These are phyloP conservation scores for Lentinula detonsa DNA, from an alignment of 768 basidiomycete genomes.

Conservation along the genomic window DNA sequence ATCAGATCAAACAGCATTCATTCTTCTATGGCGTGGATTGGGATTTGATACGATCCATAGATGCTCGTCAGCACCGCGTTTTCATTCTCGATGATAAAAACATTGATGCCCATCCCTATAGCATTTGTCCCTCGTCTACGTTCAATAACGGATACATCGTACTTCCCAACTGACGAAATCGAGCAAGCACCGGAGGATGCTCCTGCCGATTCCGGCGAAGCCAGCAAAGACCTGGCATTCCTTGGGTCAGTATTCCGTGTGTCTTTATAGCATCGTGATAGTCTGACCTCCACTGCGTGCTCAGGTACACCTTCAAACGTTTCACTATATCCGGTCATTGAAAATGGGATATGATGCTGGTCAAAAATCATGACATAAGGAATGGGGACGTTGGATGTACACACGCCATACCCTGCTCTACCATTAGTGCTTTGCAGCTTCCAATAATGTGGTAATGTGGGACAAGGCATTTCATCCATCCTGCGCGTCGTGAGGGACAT, in stretches of 20 bases:
- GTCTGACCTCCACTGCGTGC: neutral
- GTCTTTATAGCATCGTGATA: neutral
- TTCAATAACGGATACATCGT: constrained; percentile 95
- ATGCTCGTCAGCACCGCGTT: constrained; percentile 44
- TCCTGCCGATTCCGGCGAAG: constrained; percentile 29
- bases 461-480: too few relatives aligned
- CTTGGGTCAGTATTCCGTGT: constrained; percentile 41
- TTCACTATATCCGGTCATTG: constrained; percentile 38
- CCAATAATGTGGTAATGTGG: too few relatives aligned
- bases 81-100: neutral
- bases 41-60: constrained; percentile 80
- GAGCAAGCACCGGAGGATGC: constrained; percentile 62
- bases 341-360: neutral
- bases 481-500: too few relatives aligned
- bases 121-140: constrained; percentile 92
- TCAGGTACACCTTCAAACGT: constrained; percentile 72
- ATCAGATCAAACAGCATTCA: constrained; percentile 85
- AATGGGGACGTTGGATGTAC: too few relatives aligned
- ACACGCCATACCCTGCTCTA: too few relatives aligned
- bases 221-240: constrained; percentile 60
- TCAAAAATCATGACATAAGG: neutral
- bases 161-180: constrained; percentile 93
- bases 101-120: neutral
- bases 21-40: constrained; percentile 98
- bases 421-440: too few relatives aligned